Percentiles rank a stretch among this genome's conserved stretches.
These are phyloP conservation scores for Mycosarcoma maydis DNA, from an alignment of 1,284 basidiomycete species.

Conservation along the genomic window DNA sequence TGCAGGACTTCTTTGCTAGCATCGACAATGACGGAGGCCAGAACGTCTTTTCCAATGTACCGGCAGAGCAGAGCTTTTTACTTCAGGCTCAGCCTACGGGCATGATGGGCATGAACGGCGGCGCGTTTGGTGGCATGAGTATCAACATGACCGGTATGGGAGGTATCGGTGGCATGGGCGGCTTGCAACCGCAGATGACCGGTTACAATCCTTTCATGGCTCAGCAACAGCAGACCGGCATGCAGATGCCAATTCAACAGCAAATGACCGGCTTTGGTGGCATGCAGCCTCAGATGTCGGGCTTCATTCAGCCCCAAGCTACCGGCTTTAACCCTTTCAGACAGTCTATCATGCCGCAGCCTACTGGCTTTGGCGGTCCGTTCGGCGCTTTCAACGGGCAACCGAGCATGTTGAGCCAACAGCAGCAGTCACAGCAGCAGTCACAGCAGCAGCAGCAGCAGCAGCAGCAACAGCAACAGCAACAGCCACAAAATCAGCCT, in stretches of 20 bases:
- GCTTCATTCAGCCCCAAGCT: constrained; percentile 74
- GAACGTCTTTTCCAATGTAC: constrained; percentile 74
- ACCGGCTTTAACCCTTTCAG: constrained; percentile 83
- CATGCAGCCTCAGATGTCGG: constrained; percentile 66
- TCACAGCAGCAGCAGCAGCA: constrained; percentile 28
- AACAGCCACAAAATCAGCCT: constrained; percentile 16
- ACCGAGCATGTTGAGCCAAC: constrained; percentile 25
- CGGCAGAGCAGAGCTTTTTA: constrained; percentile 41
- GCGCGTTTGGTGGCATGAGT: constrained; percentile 54
- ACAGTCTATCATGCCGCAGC: constrained; percentile 57
- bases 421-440: too few species aligned
- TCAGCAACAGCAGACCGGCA: constrained; percentile 49
- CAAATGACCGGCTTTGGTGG: constrained; percentile 72
- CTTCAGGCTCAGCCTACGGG: constrained; percentile 53
- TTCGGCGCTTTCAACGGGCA: constrained; percentile 37
- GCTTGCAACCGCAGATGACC: constrained; percentile 66
- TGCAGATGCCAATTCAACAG: constrained; percentile 68
- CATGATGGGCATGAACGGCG: constrained; percentile 47
- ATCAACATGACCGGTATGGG: constrained; percentile 63
- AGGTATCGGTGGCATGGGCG: constrained; percentile 57
- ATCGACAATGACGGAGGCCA: constrained; percentile 82
- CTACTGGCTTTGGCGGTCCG: constrained; percentile 46
- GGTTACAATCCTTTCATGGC: constrained; percentile 69
- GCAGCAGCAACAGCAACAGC: constrained; percentile 28
- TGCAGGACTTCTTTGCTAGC: constrained; percentile 88